Evolutionary conservation across 1,284 basidiomycete genomes (phyloP), one percentile per base, ranked within the genome.

Genomic region (Ceratobasidium theobromae): DNA sequence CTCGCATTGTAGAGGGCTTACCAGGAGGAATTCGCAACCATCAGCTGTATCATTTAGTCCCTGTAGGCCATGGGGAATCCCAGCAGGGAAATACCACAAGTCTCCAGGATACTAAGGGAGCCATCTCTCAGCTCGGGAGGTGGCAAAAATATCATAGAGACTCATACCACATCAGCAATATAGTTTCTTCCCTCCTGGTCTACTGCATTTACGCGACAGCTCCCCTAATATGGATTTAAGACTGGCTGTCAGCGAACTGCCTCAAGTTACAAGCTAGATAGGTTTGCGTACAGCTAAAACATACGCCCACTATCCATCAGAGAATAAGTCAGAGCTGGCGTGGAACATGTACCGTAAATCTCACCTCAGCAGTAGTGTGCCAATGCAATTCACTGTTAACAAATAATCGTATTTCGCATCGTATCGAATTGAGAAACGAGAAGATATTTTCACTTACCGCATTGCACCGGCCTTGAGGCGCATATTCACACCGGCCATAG

Each of bases 401-500:
- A 16, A 16, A 8, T 8, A 38, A 75, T 68, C 52, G 72, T 71
- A 52, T 73, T 70, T 14, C 53, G 25, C 35, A 33, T 28, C 11
- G n/a, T n/a, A n/a, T n/a, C n/a, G n/a, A 16, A 8, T 38, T 38
- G 8, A 38, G 35, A 38, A 5, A 45, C 18, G 48, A 25, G 9
- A 45, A 67, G 35, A 33, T 21, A 25, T 49, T 5, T 40, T 4
- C 16, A 69, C 78, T 45, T 71, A 85, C 85, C 86, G 82, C 71
- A 87, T 77, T 0, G 84, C 84, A 11, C 87, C 87, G 45, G 82
- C 75, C 73, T 86, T 80, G 16, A 89, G 76, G 25, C 86, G 81
- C 86, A 88, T 87, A 72, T 89, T 83, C 14, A 87, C 87, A 43
- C 84, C 82, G 9, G 87, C 85, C 76, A 87, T 82, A 43, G 78